Base-by-base conservation (phyloP, 169 alveolate genomes). In the Cryptosporidium ryanae region DNA sequence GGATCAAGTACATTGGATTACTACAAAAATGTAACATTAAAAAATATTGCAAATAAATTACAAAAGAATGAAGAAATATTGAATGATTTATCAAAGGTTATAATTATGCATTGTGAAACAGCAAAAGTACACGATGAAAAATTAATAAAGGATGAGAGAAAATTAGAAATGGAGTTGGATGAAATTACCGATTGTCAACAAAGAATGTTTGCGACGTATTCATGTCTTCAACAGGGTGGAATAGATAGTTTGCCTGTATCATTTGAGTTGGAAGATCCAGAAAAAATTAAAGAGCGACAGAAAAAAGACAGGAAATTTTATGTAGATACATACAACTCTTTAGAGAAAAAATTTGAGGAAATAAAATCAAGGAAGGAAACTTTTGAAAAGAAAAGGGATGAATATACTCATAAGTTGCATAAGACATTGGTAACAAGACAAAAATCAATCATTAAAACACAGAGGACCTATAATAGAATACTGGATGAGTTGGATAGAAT, bases 191-290 rank as follows among this genome's bases (percentile, higher is more conserved):
- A 76, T 76, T 76, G 71, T 32, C 87, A 76, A 61, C 87, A 76
- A 46, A 76, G 71, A 61, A 76, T 76, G 87, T 76, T 76, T 34
- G 87, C 87, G n/a, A 76, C 87, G 0, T 76, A 76, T 76, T 76
- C 87, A 31, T 76, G 87, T 29, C 43, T 76, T 13, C 87, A 76
- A 38, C 87, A 76, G 38, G 87, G 87, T 59, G 87, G 87, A 46
- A 76, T 76, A 32, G 87, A 76, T 43, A 76, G 87, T 25, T 59
- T 76, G 7, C 87, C 87, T n/a, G 87, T 76, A 15, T 76, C 87
- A 59, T 76, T 76, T 57, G 87, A 76, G 59, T 25, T 76, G 29
- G 87, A 76, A 27, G 87, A 76, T n/a, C 87, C 87, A 21, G 87
- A 61, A 17, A 55, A 76, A 61, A 48, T 76, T 2, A 76, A 61